Conservation (phyloP, 352 stramenopile species). For the Pythium myriotylum region DNA sequence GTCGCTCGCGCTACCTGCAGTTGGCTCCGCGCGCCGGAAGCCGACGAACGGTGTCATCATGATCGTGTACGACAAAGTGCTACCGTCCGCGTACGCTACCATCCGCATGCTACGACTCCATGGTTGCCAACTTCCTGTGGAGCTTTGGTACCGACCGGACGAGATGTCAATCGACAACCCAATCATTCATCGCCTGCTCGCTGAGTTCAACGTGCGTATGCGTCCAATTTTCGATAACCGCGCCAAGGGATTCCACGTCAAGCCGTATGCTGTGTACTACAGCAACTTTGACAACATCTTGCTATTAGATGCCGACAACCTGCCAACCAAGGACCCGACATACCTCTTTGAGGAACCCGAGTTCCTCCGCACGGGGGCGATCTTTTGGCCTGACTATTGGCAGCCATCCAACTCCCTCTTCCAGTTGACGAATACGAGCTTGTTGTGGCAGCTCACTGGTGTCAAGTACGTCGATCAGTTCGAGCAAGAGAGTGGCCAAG, state of each 20-base stretch:
- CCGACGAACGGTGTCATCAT: slow-evolving; percentile 79
- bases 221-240: slow-evolving; percentile 78
- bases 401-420: slow-evolving; percentile 83
- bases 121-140: slow-evolving; percentile 74
- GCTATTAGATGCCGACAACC: slow-evolving; percentile 83
- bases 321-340: slow-evolving; percentile 77
- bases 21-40: slow-evolving; percentile 44
- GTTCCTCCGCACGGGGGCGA: slow-evolving; percentile 71
- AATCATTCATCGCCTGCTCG: slow-evolving; percentile 70
- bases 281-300: slow-evolving; percentile 85
- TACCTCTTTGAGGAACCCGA: slow-evolving; percentile 84
- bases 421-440: slow-evolving; percentile 67
- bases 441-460: slow-evolving; percentile 79
- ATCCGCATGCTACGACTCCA: slow-evolving; percentile 80
- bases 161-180: slow-evolving; percentile 86
- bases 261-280: slow-evolving; percentile 87
- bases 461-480: slow-evolving; percentile 81
- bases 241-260: slow-evolving; percentile 79
- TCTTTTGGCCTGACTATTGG: slow-evolving; percentile 90
- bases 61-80: slow-evolving; percentile 85
- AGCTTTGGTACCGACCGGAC: slow-evolving; percentile 85
- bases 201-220: slow-evolving; percentile 76
- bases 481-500: slow-evolving; percentile 86
- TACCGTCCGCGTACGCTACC: slow-evolving; percentile 76
- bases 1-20: slow-evolving; percentile 60